phyloP scores from a whole-genome alignment of 495 filamentous ascomycete genomes.

The Bacidia gigantensis region DNA sequence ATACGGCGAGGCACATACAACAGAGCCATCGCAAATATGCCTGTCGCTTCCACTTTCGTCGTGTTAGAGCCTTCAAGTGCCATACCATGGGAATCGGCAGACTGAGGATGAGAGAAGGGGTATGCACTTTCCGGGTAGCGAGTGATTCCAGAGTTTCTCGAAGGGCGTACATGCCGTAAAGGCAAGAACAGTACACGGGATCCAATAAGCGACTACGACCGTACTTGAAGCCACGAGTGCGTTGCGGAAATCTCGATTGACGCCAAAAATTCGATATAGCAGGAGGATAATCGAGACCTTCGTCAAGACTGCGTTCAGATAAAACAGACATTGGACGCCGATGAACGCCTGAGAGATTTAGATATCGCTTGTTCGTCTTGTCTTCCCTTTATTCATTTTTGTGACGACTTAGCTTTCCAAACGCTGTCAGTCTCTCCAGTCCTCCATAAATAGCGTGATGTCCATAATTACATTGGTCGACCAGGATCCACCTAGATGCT shows the following conservation, averaged over 20 bases:
- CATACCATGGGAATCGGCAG: slow-evolving; percentile 33
- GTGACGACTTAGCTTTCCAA: slow-evolving; percentile 24
- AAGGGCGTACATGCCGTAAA: slow-evolving; percentile 32
- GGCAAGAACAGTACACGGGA: slow-evolving; percentile 27
- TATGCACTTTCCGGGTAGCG: slow-evolving; percentile 25
- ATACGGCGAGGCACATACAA: slow-evolving; percentile 22
- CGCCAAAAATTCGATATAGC: slow-evolving; percentile 32
- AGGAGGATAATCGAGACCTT: slow-evolving; percentile 36
- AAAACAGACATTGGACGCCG: slow-evolving; percentile 33
- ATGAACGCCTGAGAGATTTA: slow-evolving; percentile 27
- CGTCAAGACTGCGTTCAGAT: slow-evolving; percentile 28
- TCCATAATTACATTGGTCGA: slow-evolving; percentile 3
- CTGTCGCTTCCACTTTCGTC: slow-evolving; percentile 33
- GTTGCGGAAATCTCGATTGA: slow-evolving; percentile 16
- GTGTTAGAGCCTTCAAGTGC: slow-evolving; percentile 29
- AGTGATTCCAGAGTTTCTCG: slow-evolving; percentile 29
- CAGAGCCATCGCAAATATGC: slow-evolving; percentile 34
- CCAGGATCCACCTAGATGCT: slow-evolving; percentile 3
- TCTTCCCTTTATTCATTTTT: no score
- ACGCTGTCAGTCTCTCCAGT: slow-evolving; percentile 22
- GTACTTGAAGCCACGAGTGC: slow-evolving; percentile 24
- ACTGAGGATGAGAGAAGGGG: slow-evolving; percentile 26
- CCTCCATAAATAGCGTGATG: slow-evolving; percentile 7
- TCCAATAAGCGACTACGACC: slow-evolving; percentile 26
- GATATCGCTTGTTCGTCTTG: background rate